Evolutionary conservation across 2,329 filamentous ascomycete genomes (phyloP).

Genomic region (Pseudocercospora vitis): DNA sequence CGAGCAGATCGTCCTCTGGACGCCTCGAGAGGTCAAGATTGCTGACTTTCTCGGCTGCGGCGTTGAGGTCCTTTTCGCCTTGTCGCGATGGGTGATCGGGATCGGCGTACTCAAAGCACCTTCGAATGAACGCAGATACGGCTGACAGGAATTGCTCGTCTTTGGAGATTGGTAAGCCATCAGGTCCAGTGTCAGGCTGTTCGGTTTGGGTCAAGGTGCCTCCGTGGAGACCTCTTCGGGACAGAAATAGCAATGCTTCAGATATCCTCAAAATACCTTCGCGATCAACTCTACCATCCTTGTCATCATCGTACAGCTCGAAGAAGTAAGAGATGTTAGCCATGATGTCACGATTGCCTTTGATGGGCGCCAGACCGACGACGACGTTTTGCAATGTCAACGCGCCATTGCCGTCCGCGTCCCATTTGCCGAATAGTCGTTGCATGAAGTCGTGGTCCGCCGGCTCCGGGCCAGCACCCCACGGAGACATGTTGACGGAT

Average conservation of each 20-base stretch:
- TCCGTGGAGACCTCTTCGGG: conserved; percentile 71
- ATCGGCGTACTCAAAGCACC: conserved; percentile 97
- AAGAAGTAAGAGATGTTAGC: conserved; percentile 97
- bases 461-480: conserved; percentile 65
- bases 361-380: conserved; percentile 83
- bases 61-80: conserved; percentile 37
- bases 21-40: conserved; percentile 76
- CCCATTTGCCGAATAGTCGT: conserved; percentile 85
- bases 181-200: conserved; percentile 33
- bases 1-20: conserved; percentile 57
- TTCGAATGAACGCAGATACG: conserved; percentile 90
- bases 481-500: conserved; percentile 49
- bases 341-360: conserved; percentile 95
- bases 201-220: conserved; percentile 42
- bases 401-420: conserved; percentile 71
- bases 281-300: conserved; percentile 86
- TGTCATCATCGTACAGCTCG: conserved; percentile 90
- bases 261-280: conserved; percentile 95
- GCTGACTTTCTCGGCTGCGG: conserved; percentile 45
- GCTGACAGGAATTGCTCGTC: conserved; percentile 90
- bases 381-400: conserved; percentile 90
- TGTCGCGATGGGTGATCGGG: conserved; percentile 60
- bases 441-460: conserved; percentile 94
- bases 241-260: conserved; percentile 89
- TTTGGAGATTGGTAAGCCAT: conserved; percentile 47